phyloP scores from a whole-genome alignment of 1,284 basidiomycete genomes.

The Apiotrichum montevideense region DNA sequence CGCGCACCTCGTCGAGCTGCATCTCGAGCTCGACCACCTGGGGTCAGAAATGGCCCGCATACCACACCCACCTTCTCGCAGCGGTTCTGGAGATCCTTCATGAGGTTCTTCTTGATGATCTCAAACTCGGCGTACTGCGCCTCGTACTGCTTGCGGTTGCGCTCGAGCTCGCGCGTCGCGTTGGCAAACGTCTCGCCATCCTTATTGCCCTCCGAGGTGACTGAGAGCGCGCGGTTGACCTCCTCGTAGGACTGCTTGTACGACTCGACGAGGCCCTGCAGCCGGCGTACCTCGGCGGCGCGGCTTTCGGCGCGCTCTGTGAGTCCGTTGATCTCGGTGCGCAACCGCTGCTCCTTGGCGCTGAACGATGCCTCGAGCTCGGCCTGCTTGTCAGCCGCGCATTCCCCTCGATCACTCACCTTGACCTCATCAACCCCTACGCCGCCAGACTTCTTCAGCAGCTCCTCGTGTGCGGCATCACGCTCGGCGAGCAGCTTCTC shows the following conservation, averaged over 20 bases:
- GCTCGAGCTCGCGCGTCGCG: constrained; percentile 93
- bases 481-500: constrained; percentile 73
- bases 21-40: constrained; percentile 99
- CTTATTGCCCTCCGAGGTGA: constrained; percentile 91
- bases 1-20: constrained; percentile 95
- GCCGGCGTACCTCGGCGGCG: constrained; percentile 72
- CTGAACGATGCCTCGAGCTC: constrained; percentile 93
- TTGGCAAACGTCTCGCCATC: constrained; percentile 94
- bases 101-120: constrained; percentile 95
- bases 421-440: constrained; percentile 71
- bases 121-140: constrained; percentile 97
- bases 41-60: not conserved
- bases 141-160: constrained; percentile 93
- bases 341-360: constrained; percentile 81
- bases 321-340: constrained; percentile 79
- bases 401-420: constrained; percentile 50
- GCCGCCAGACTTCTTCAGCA: constrained; percentile 58
- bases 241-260: constrained; percentile 97
- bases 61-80: constrained; percentile 78
- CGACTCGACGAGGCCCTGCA: constrained; percentile 83
- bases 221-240: constrained; percentile 93
- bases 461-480: constrained; percentile 92
- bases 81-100: constrained; percentile 97
- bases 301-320: constrained; percentile 87
- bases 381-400: constrained; percentile 51